A percentile compares a stretch with the other conserved stretches of the same genome.
Evolutionary conservation across 768 basidiomycete genomes (phyloP).

Genomic region (Suillus cothurnatus): DNA sequence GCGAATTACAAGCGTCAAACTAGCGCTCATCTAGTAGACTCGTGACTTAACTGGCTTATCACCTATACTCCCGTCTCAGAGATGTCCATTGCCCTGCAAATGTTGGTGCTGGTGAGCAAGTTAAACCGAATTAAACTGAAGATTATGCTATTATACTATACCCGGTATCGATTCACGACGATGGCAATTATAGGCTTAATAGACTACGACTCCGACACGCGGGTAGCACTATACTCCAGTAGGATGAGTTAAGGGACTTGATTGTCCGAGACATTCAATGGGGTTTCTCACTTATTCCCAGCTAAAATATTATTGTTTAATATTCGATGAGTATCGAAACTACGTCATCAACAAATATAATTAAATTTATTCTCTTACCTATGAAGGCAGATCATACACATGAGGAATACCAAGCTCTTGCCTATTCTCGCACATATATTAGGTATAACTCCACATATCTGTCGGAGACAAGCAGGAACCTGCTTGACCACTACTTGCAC

Average conservation of each 20-base stretch:
- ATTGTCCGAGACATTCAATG: no score
- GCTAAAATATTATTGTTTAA: no score
- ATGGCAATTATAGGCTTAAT: not conserved
- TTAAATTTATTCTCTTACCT: not conserved
- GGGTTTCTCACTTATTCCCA: no score
- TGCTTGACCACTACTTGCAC: not conserved
- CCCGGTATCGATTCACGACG: not conserved
- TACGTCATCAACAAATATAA: not conserved
- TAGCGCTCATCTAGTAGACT: constrained; percentile 6
- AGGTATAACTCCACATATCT: not conserved
- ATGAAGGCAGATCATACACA: no score
- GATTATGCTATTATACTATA: not conserved
- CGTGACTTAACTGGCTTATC: no score
- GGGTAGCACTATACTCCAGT: not conserved
- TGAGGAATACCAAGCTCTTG: not conserved
- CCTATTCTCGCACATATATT: not conserved
- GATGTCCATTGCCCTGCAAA: not conserved
- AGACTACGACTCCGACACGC: not conserved
- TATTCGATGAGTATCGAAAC: not conserved
- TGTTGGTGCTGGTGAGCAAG: not conserved
- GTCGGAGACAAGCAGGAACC: not conserved
- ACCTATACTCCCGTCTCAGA: no score
- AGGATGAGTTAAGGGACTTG: no score
- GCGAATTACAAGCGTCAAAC: not conserved
- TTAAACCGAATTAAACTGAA: not conserved